phyloP scores from a whole-genome alignment of 345 rosid species.

The Camelina laxa region DNA sequence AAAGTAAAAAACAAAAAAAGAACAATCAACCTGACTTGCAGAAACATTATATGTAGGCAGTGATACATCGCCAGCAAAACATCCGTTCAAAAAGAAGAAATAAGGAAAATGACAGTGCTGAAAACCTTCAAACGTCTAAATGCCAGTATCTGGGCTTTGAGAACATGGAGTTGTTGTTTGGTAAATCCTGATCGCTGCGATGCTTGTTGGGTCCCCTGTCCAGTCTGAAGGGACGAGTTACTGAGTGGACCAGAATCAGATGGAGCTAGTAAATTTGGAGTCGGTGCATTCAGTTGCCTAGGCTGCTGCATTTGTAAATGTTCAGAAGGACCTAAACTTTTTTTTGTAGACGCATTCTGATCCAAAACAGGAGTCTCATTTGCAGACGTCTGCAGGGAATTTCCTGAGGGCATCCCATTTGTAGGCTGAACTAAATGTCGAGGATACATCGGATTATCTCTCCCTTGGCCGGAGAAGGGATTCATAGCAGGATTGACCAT shows the following conservation, averaged over 20 bases:
- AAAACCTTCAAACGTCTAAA: constrained; percentile 93
- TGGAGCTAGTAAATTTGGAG: constrained; percentile 58
- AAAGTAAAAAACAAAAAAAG: constrained; percentile 42
- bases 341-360: constrained; percentile 62
- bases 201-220: constrained; percentile 56
- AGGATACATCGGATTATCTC: constrained; percentile 68
- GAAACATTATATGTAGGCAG: constrained; percentile 16
- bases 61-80: constrained; percentile 18
- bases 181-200: constrained; percentile 77
- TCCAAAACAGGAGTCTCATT: constrained; percentile 59
- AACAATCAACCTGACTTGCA: constrained; percentile 17
- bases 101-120: constrained; percentile 25
- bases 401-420: constrained; percentile 76
- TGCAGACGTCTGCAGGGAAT: constrained; percentile 65
- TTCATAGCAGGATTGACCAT: constrained; percentile 54
- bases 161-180: constrained; percentile 94
- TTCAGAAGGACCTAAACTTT: constrained; percentile 55
- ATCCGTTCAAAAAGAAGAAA: background rate
- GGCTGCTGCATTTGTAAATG: constrained; percentile 63
- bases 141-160: constrained; percentile 97
- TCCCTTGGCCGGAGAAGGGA: constrained; percentile 62
- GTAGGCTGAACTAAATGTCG: constrained; percentile 59
- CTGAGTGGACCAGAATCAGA: constrained; percentile 56
- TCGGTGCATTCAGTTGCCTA: constrained; percentile 66
- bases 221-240: constrained; percentile 55